These are phyloP conservation scores for Diaporthe australafricana DNA, from an alignment of 2,329 filamentous ascomycete genomes.

Conservation along the genomic window DNA sequence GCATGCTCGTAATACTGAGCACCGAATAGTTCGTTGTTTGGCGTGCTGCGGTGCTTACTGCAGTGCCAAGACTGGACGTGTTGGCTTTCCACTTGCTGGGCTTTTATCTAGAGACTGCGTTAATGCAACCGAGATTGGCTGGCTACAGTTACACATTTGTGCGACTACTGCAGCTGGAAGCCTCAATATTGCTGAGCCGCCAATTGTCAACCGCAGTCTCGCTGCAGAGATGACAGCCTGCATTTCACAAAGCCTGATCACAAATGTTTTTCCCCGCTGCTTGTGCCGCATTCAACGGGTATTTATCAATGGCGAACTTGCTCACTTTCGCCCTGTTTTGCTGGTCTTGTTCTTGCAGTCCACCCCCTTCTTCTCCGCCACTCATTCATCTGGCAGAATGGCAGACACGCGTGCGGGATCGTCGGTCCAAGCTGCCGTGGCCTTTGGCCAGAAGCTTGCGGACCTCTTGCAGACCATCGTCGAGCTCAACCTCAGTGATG, in stretches of 20 bases:
- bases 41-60: background rate
- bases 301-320: background rate
- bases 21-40: background rate
- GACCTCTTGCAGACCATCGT: conserved; percentile 10
- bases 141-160: background rate
- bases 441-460: conserved; percentile 33
- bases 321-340: too few species aligned
- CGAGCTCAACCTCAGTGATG: background rate
- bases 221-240: conserved; percentile 9
- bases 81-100: conserved; percentile 6
- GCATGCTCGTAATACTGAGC: background rate
- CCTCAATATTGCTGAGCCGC: conserved; percentile 2
- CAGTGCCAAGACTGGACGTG: conserved; percentile 15
- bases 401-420: background rate
- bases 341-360: background rate
- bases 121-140: conserved; percentile 23
- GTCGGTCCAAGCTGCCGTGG: conserved; percentile 22
- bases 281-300: background rate
- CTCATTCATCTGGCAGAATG: background rate
- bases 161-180: conserved; percentile 28
- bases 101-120: background rate
- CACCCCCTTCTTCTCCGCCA: too few species aligned
- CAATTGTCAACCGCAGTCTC: conserved; percentile 6
- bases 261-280: background rate
- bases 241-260: background rate